Evolutionary conservation across 768 basidiomycete species (phyloP).

Genomic region (Tubosaeta sp.): DNA sequence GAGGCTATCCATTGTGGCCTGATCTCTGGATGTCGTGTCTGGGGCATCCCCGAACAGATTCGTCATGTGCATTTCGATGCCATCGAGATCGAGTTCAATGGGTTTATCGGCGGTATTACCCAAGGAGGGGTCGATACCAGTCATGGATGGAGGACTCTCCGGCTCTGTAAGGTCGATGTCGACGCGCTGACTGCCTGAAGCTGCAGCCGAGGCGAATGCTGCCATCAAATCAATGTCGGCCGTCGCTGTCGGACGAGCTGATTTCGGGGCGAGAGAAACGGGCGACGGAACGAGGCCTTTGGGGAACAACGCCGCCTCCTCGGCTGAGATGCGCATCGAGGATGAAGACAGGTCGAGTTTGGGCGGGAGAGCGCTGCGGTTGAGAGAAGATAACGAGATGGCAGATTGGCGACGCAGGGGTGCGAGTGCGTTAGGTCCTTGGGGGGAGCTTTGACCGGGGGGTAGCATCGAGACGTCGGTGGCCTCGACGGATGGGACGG

Average conservation of each 20-base stretch:
- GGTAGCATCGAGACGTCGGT: slow-evolving; percentile 14
- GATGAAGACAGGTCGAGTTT: slow-evolving; percentile 81
- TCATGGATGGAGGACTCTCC: slow-evolving; percentile 29
- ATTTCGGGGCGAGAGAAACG: slow-evolving; percentile 77
- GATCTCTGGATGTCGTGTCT: slow-evolving; percentile 34
- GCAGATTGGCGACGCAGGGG: slow-evolving; percentile 63
- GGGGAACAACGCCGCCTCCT: slow-evolving; percentile 54
- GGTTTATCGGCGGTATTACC: slow-evolving; percentile 76
- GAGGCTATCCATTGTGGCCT: slow-evolving; percentile 40
- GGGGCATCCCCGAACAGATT: slow-evolving; percentile 53
- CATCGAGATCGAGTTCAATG: slow-evolving; percentile 73
- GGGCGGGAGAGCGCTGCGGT: slow-evolving; percentile 62
- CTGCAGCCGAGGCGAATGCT: slow-evolving; percentile 47
- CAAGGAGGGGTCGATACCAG: slow-evolving; percentile 29
- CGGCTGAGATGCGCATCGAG: slow-evolving; percentile 58
- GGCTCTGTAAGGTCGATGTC: slow-evolving; percentile 62
- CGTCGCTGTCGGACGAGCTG: slow-evolving; percentile 56
- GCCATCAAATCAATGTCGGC: slow-evolving; percentile 65
- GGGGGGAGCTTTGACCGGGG: slow-evolving; percentile 33
- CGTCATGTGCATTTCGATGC: slow-evolving; percentile 53
- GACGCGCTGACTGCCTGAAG: slow-evolving; percentile 27
- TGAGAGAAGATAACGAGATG: slow-evolving; percentile 76
- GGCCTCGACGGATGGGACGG: slow-evolving; percentile 19
- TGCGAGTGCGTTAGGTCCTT: slow-evolving; percentile 24
- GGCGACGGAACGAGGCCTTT: slow-evolving; percentile 66